These are phyloP conservation scores for Triticum timopheevii DNA, from an alignment of 176 grass and related monocot species.

Conservation along the genomic window DNA sequence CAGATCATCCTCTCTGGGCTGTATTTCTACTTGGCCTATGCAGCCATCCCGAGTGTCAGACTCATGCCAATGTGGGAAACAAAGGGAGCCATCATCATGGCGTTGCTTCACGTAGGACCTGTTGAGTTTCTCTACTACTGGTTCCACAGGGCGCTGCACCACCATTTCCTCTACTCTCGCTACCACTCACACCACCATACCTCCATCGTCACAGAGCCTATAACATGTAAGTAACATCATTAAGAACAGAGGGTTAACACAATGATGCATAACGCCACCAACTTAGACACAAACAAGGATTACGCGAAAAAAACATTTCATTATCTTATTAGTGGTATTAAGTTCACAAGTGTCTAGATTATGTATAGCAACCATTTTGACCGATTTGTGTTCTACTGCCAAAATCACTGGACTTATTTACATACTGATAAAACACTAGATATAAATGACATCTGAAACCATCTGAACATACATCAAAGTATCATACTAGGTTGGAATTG, in stretches of 20 bases:
- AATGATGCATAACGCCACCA: not conserved
- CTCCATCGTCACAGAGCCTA: constrained; percentile 83
- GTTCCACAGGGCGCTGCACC: constrained; percentile 85
- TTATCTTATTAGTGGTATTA: not conserved
- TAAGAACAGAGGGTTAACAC: not conserved
- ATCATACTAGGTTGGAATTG: not conserved
- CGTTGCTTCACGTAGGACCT: constrained; percentile 54
- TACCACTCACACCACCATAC: constrained; percentile 85
- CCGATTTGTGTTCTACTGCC: not conserved
- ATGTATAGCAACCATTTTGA: not conserved
- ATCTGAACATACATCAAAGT: not conserved
- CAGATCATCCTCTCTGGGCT: constrained; percentile 73
- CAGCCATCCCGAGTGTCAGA: not conserved
- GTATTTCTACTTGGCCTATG: constrained; percentile 45
- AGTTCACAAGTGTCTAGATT: not conserved
- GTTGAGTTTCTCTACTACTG: constrained; percentile 97
- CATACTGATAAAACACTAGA: no score
- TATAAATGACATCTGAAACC: not conserved
- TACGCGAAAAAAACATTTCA: not conserved
- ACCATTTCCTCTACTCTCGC: constrained; percentile 88
- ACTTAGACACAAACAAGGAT: not conserved
- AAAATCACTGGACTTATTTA: not conserved
- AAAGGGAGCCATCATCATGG: constrained; percentile 51
- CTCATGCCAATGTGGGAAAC: constrained; percentile 63
- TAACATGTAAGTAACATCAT: constrained; percentile 68